phyloP scores from a whole-genome alignment of 2,329 filamentous ascomycete genomes.

The Claviceps purpurea region DNA sequence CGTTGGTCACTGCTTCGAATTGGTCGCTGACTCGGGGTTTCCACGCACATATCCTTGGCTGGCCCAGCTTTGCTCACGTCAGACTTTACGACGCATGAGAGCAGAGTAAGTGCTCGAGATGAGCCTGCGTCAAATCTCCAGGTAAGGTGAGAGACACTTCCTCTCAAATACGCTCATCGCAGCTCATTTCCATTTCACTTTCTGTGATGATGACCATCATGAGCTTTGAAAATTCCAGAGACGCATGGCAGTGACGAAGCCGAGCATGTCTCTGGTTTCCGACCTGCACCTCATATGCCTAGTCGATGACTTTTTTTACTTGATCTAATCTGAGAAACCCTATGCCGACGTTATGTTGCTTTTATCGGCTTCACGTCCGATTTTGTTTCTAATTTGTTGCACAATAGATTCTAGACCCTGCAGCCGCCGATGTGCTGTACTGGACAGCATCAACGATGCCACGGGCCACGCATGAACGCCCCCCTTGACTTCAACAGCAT shows the following conservation, averaged over 20 bases:
- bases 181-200: neutral
- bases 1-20: too few relatives aligned
- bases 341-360: slow-evolving; percentile 5
- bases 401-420: slow-evolving; percentile 34
- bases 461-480: slow-evolving; percentile 78
- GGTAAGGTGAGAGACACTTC: neutral
- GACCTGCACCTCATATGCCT: slow-evolving; percentile 13
- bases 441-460: slow-evolving; percentile 44
- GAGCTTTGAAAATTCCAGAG: slow-evolving; percentile 23
- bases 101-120: too few relatives aligned
- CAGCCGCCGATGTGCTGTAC: slow-evolving; percentile 33
- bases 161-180: neutral
- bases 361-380: slow-evolving; percentile 9
- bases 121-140: neutral
- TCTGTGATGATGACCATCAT: slow-evolving; percentile 27
- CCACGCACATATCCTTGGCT: too few relatives aligned
- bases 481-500: slow-evolving; percentile 45
- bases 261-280: slow-evolving; percentile 37
- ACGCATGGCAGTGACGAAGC: slow-evolving; percentile 30
- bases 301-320: slow-evolving; percentile 34
- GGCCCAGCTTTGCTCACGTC: neutral
- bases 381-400: slow-evolving; percentile 23
- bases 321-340: slow-evolving; percentile 49
- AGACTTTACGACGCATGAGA: too few relatives aligned
- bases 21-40: too few relatives aligned